Base-by-base conservation (phyloP, 2,329 filamentous ascomycete genomes). In the Alternaria ethzedia region DNA sequence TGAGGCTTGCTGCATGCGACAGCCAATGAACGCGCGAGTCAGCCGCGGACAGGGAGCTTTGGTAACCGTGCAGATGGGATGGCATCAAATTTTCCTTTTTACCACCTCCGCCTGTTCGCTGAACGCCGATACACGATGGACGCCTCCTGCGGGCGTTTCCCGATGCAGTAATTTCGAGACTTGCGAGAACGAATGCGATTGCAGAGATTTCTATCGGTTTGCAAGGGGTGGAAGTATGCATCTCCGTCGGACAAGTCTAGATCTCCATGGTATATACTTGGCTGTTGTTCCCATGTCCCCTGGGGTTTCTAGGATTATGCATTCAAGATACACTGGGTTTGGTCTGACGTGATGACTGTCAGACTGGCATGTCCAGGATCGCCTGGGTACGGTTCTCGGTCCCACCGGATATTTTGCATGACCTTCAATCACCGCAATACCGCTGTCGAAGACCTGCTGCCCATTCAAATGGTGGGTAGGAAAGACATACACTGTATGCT, bases 21-120 rank as follows among this genome's bases (percentile, higher is more conserved):
- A 67, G 57, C 70, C 70, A 72, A 74, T 70, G n/a, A 54, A 25
- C 45, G 55, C 20, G 54, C 67, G 64, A 73, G 59, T 65, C 66
- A 68, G 66, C 70, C 71, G 67, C 71, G 68, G 70, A 70, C 32
- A 66, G 60, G 63, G 58, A 66, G 61, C 63, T 64, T 60, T 54
- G 63, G 58, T 63, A 66, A 64, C 61, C 41, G 30, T 62, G 60
- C 57, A 60, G 58, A 54, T 60, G 55, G 20, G n/a, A 30, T 44
- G 44, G 52, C 58, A 60, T 61, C 51, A 63, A 68, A 66, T 70
- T 70, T 69, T 63, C 57, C 59, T 63, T 59, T 54, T 63, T 32
- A 15, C 28, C 30, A 46, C 45, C 61, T 65, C 65, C 64, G 65
- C 70, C 59, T 41, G 64, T 71, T 72, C 70, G 70, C 70, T 71